phyloP scores from a whole-genome alignment of 2,329 filamentous ascomycete species.

The Arthrobotrys conoides region DNA sequence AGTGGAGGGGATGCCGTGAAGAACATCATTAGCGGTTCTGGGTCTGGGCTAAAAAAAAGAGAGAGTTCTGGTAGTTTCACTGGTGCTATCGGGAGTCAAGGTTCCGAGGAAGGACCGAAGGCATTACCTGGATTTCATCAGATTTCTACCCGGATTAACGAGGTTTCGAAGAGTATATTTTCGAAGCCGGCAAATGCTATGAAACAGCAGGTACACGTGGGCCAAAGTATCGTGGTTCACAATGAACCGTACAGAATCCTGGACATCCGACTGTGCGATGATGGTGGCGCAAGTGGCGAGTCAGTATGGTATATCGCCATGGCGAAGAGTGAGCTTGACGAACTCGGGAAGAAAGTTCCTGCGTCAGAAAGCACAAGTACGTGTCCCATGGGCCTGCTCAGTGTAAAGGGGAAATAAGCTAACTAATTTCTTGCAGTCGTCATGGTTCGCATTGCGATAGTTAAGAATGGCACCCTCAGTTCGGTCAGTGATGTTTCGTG shows the following conservation, averaged over 20 bases:
- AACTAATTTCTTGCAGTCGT: constrained; percentile 53
- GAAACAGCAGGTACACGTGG: constrained; percentile 64
- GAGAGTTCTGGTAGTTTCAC: constrained; percentile 54
- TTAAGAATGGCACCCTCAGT: constrained; percentile 63
- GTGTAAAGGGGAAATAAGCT: background rate
- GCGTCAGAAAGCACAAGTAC: constrained; percentile 43
- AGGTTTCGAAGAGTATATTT: constrained; percentile 64
- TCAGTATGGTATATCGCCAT: constrained; percentile 59
- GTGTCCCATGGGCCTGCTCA: background rate
- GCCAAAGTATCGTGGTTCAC: constrained; percentile 62
- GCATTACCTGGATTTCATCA: constrained; percentile 63
- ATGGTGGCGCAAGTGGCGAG: constrained; percentile 60
- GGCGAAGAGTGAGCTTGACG: constrained; percentile 58
- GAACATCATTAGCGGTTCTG: constrained; percentile 51
- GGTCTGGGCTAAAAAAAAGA: constrained; percentile 53
- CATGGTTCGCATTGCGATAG: constrained; percentile 63
- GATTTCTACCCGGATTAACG: constrained; percentile 62
- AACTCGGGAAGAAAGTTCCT: constrained; percentile 41
- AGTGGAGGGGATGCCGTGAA: constrained; percentile 38
- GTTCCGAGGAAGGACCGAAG: constrained; percentile 38
- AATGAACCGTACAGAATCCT: constrained; percentile 61
- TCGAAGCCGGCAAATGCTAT: constrained; percentile 64
- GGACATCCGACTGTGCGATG: constrained; percentile 60
- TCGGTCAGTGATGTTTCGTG: constrained; percentile 63
- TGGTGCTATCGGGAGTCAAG: constrained; percentile 17